These are phyloP conservation scores for Claviceps sp. DNA, from an alignment of 2,329 filamentous ascomycete genomes.

Conservation along the genomic window DNA sequence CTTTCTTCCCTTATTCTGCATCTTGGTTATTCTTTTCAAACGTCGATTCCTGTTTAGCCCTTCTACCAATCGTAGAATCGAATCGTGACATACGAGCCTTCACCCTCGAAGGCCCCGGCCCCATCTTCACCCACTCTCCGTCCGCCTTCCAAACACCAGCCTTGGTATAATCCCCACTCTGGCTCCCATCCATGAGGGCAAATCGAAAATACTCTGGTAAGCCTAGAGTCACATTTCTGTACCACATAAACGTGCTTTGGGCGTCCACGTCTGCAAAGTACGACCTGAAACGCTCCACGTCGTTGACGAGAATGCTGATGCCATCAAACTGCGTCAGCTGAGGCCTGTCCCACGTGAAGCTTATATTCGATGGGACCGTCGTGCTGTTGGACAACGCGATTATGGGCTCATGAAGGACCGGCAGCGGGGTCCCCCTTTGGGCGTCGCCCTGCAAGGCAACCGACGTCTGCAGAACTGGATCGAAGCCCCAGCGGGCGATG, in stretches of 20 bases:
- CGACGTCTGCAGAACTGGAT: constrained; percentile 73
- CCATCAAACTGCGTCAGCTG: constrained; percentile 49
- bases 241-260: constrained; percentile 43
- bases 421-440: constrained; percentile 49
- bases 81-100: constrained; percentile 11
- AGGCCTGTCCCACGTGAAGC: constrained; percentile 40
- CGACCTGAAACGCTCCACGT: constrained; percentile 67
- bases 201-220: constrained; percentile 66
- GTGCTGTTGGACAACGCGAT: constrained; percentile 28
- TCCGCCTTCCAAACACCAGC: constrained; percentile 56
- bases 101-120: constrained; percentile 42
- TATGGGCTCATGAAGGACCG: constrained; percentile 31
- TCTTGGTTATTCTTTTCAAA: too few species aligned
- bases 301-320: constrained; percentile 69
- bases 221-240: constrained; percentile 28
- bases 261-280: constrained; percentile 47
- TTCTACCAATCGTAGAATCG: too few species aligned
- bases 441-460: constrained; percentile 56
- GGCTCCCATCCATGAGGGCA: constrained; percentile 54
- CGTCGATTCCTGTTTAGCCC: too few species aligned
- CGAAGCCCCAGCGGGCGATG: constrained; percentile 88
- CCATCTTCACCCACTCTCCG: constrained; percentile 54
- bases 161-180: constrained; percentile 58
- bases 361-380: constrained; percentile 47
- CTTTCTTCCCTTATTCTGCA: too few species aligned